Base-by-base conservation (phyloP, 768 basidiomycete genomes). In the Calocera viscosa region DNA sequence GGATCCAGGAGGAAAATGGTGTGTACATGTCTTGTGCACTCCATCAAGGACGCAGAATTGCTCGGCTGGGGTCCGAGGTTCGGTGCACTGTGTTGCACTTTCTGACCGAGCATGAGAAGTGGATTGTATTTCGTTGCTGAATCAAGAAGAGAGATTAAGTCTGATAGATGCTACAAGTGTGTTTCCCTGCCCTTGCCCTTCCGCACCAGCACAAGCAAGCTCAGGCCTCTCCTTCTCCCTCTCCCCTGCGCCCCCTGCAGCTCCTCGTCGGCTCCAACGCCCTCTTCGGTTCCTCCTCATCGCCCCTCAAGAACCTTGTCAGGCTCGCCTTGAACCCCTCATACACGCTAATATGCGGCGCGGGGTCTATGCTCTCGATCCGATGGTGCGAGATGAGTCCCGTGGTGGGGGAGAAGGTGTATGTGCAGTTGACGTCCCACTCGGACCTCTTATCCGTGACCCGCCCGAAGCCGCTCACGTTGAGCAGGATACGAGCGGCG, bases 381-480 rank as follows among this genome's bases (percentile, higher is more conserved):
- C 78, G 78, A 72, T 92, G 90, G 63, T 79, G 71, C 63, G 83
- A 75, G 66, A 92, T 84, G 43, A 85, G 80, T 3, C 87, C 90
- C 0, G 82, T 82, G 26, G 76, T 65, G 0, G 88, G 86, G 1
- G 88, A 89, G 74, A 91, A 90, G 0, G 78, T 77, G 74, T 92
- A 91, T 30, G 86, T 88, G 64, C 84, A 88, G 71, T 84, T 80
- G 87, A 90, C 82, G 68, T 86, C 82, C 89, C 89, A 91, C 73
- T 88, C 83, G n/a, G 81, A 81, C 0, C 68, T 72, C 12, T 80
- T 79, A 17, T 86, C 84, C 65, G 85, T 87, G 35, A 91, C 84
- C 17, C 90, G 81, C 1, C 82, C 82, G 1, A 76, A 78, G 0
- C 90, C 89, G 11, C 76, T 74, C 5, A 89, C 85, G 60, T 74